Evolutionary conservation across 306 rosid genomes (phyloP).

Genomic region (Sechiopsis laciniata): DNA sequence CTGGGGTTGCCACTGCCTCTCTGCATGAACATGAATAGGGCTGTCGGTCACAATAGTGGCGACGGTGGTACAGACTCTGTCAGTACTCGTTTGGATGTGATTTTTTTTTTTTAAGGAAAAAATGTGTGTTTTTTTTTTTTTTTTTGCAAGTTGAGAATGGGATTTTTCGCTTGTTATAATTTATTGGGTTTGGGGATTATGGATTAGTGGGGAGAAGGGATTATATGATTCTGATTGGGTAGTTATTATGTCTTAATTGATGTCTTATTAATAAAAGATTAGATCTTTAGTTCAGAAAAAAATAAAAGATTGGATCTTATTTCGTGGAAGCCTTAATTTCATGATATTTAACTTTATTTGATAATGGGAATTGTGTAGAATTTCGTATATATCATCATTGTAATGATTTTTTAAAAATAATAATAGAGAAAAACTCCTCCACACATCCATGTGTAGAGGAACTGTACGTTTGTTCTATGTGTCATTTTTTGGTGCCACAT

Average conservation of each 20-base stretch:
- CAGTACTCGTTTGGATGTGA: too few species aligned
- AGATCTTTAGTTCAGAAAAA: too few species aligned
- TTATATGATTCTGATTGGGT: neutral
- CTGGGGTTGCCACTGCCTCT: slow-evolving; percentile 41
- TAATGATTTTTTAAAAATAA: neutral
- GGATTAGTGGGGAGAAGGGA: slow-evolving; percentile 17
- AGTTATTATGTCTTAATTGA: slow-evolving; percentile 15
- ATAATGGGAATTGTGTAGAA: neutral
- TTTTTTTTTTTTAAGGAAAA: too few species aligned
- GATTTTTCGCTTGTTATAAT: slow-evolving; percentile 14
- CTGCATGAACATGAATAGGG: slow-evolving; percentile 31
- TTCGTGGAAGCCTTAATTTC: neutral
- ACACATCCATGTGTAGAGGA: too few species aligned
- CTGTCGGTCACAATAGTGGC: neutral
- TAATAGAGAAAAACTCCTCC: too few species aligned
- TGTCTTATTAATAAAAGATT: slow-evolving; percentile 11
- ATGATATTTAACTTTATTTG: neutral
- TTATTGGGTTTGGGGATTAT: slow-evolving; percentile 8
- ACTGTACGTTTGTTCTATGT: too few species aligned
- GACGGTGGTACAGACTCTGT: too few species aligned
- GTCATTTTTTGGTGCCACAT: too few species aligned
- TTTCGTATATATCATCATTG: neutral
- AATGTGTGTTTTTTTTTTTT: neutral
- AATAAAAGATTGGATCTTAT: neutral
- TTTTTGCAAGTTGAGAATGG: slow-evolving; percentile 19